Conservation (phyloP, 345 rosid species). For the Salix purpurea region DNA sequence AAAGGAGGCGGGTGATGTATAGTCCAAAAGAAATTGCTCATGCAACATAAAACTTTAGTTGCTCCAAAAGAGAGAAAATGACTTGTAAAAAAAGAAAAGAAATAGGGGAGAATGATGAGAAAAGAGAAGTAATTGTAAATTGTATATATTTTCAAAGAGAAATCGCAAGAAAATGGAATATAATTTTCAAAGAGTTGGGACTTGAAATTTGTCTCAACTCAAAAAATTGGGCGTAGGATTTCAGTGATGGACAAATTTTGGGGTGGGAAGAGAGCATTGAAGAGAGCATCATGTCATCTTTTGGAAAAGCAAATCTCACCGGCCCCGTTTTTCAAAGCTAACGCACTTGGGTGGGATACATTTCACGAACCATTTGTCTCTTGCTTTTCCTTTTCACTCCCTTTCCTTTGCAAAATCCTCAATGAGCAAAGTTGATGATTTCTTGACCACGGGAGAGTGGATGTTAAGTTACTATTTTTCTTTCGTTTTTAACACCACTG, state of each 20-base stretch:
- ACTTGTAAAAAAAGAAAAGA: no score
- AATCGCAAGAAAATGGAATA: no score
- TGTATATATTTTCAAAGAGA: no score
- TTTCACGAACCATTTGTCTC: background rate
- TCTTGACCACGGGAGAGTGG: background rate
- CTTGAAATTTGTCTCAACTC: background rate
- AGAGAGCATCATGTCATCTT: background rate
- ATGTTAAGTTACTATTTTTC: no score
- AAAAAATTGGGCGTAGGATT: background rate
- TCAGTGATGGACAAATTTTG: background rate
- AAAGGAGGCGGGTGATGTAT: no score
- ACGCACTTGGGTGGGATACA: background rate
- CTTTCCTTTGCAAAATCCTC: background rate
- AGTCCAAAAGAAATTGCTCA: no score
- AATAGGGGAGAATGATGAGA: no score
- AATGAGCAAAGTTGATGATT: background rate
- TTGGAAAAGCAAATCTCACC: constrained; percentile 6
- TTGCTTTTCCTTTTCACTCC: background rate
- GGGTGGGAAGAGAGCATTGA: background rate
- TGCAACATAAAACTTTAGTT: no score
- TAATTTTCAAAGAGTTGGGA: no score
- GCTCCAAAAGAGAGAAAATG: no score
- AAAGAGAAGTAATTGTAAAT: no score
- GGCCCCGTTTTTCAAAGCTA: constrained; percentile 9
- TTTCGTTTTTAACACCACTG: no score